A percentile compares a stretch with the other conserved stretches of the same genome.
phyloP scores from a whole-genome alignment of 2,329 filamentous ascomycete species.

The Ophiostoma australiae region DNA sequence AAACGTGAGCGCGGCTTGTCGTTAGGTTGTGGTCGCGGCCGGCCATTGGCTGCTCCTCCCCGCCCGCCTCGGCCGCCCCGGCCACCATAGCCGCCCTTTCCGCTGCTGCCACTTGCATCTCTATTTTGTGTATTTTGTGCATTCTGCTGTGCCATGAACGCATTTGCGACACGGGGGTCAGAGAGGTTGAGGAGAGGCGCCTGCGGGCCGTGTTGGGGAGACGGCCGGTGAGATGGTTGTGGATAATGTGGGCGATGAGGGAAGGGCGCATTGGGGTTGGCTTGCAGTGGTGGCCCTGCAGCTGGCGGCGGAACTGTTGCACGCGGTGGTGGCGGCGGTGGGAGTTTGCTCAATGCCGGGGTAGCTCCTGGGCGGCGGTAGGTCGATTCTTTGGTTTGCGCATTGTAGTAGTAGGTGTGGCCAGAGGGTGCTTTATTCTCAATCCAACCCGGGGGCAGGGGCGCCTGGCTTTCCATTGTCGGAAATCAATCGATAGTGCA shows the following conservation, averaged over 20 bases:
- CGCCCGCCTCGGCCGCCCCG: constrained; percentile 24
- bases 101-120: neutral
- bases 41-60: constrained; percentile 44
- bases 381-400: constrained; percentile 75
- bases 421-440: constrained; percentile 86
- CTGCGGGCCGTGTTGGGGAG: constrained; percentile 33
- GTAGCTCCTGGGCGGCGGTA: constrained; percentile 62
- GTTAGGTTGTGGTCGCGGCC: constrained; percentile 59
- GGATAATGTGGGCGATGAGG: constrained; percentile 26
- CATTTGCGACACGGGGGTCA: constrained; percentile 54
- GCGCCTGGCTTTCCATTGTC: constrained; percentile 42
- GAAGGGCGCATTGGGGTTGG: constrained; percentile 30
- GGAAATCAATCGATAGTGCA: neutral
- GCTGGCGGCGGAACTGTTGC: neutral
- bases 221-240: constrained; percentile 26
- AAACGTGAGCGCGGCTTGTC: constrained; percentile 80
- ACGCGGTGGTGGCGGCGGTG: constrained; percentile 33
- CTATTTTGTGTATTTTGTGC: neutral
- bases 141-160: constrained; percentile 52
- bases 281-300: neutral
- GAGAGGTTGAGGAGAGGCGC: constrained; percentile 42
- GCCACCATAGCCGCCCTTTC: constrained; percentile 22
- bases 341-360: neutral
- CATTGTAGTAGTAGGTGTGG: constrained; percentile 84
- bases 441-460: constrained; percentile 79